Conservation (phyloP, 345 rosid species). For the Populus deltoides region DNA sequence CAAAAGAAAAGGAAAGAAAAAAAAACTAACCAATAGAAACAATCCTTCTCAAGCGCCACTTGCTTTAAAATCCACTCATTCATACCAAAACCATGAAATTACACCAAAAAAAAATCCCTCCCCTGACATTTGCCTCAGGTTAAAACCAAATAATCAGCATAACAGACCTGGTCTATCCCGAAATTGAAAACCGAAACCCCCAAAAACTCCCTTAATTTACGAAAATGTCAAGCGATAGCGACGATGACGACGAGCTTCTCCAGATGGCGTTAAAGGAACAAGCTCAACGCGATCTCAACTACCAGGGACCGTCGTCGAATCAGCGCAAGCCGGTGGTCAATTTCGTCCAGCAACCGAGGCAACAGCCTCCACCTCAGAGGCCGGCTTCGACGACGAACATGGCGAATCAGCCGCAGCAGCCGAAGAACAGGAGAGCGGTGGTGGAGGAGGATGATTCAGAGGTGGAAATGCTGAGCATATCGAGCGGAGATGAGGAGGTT, state of each 20-base stretch:
- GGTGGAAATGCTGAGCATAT: slow-evolving; percentile 96
- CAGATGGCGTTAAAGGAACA: slow-evolving; percentile 94
- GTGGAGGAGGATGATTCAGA: slow-evolving; percentile 92
- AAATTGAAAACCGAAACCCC: neutral
- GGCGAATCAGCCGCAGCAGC: slow-evolving; percentile 1
- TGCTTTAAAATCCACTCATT: neutral
- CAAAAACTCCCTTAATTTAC: neutral
- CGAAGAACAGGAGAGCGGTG: slow-evolving; percentile 34
- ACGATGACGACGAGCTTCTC: slow-evolving; percentile 95
- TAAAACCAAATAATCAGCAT: neutral
- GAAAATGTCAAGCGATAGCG: slow-evolving; percentile 82
- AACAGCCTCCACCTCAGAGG: slow-evolving; percentile 12
- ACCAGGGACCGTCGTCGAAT: slow-evolving; percentile 49
- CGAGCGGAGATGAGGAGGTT: slow-evolving; percentile 90
- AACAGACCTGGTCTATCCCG: neutral
- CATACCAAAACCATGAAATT: neutral
- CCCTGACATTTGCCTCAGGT: neutral
- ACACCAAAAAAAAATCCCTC: neutral
- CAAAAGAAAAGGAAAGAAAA: too few relatives aligned
- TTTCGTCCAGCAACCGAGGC: slow-evolving; percentile 67
- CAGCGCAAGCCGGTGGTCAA: slow-evolving; percentile 59
- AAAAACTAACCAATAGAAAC: neutral
- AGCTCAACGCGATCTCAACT: slow-evolving; percentile 64
- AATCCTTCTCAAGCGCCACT: neutral
- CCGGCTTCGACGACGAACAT: slow-evolving; percentile 18